Evolutionary conservation across 2,329 filamentous ascomycete genomes (phyloP), one percentile per base, ranked within the genome.

Genomic region (Colletotrichum truncatum): DNA sequence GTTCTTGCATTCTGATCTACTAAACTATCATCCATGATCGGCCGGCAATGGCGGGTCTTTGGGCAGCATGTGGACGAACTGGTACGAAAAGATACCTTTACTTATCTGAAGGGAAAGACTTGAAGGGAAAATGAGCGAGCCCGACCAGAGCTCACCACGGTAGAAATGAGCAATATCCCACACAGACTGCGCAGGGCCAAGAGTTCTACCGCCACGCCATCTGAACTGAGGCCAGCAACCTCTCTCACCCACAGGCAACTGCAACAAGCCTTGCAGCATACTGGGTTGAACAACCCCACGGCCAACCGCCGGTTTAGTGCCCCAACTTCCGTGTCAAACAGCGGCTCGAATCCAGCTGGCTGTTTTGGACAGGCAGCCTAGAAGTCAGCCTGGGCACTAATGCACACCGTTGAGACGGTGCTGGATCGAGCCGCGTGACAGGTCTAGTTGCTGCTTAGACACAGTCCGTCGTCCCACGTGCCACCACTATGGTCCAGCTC

Each of bases 151-250:
- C 21, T 23, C 28, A 26, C 36, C 28, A 54, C 25, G 32, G 18
- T 41, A 16, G 32, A 12, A 39, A 39, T 36, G 32, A 32, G 34
- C 18, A 48, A 23, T 46, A 61, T 49, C 41, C 57, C 62, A 65
- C 62, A 57, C 62, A 57, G 49, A 30, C 12, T 10, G 16, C 23
- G 43, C 36, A 25, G 8, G 23, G 57, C 62, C 57, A 65, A 65
- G 62, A 49, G 28, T n/a, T 23, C 9, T n/a, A 23, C 55, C 30
- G 54, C 38, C 51, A 36, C 48, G 41, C 41, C 62, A 49, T 65
- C 57, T 62, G 62, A 65, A 62, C 34, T 45, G 62, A 65, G 41
- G 34, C 57, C 41, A 25, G 26, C 49, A n/a, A 48, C 21, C 11
- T 28, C 18, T 49, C n/a, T 34, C 60, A 21, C 21, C 4, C 11